phyloP scores from a whole-genome alignment of 1,139 yeast species.

The Debaryomyces nepalensis region DNA sequence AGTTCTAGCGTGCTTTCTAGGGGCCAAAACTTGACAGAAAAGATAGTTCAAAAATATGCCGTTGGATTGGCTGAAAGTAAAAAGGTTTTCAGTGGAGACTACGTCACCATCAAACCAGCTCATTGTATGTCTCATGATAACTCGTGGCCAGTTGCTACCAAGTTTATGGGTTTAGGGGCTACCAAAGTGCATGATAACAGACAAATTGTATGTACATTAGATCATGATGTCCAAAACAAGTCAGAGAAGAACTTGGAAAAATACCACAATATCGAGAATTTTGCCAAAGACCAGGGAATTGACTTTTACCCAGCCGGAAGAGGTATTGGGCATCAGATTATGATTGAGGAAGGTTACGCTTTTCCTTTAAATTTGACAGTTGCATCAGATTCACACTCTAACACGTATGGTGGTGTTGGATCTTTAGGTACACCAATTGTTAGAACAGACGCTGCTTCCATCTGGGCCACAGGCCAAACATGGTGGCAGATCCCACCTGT shows the following conservation, averaged over 20 bases:
- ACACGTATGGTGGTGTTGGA: constrained; percentile 97
- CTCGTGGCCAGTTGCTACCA: constrained; percentile 98
- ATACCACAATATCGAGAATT: constrained; percentile 83
- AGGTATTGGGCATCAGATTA: constrained; percentile 98
- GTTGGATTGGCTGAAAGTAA: constrained; percentile 78
- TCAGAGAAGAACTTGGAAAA: constrained; percentile 84
- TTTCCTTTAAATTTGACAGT: constrained; percentile 93
- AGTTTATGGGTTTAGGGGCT: constrained; percentile 95
- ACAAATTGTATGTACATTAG: constrained; percentile 94
- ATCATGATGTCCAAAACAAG: constrained; percentile 97
- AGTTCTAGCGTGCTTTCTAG: constrained; percentile 24
- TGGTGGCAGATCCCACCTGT: constrained; percentile 99
- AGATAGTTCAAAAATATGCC: constrained; percentile 91
- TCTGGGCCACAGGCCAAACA: constrained; percentile 99
- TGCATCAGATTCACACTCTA: constrained; percentile 97
- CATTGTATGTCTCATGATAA: constrained; percentile 99
- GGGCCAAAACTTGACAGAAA: constrained; percentile 89
- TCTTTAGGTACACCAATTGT: constrained; percentile 96
- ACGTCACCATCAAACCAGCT: constrained; percentile 92
- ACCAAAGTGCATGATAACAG: constrained; percentile 76
- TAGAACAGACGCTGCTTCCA: constrained; percentile 97
- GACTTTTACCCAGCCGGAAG: constrained; percentile 98
- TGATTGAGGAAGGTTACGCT: constrained; percentile 99
- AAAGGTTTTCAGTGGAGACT: constrained; percentile 84
- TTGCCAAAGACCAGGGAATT: constrained; percentile 89